phyloP scores from a whole-genome alignment of 139 green algal genomes.

The Dunaliella primolecta region DNA sequence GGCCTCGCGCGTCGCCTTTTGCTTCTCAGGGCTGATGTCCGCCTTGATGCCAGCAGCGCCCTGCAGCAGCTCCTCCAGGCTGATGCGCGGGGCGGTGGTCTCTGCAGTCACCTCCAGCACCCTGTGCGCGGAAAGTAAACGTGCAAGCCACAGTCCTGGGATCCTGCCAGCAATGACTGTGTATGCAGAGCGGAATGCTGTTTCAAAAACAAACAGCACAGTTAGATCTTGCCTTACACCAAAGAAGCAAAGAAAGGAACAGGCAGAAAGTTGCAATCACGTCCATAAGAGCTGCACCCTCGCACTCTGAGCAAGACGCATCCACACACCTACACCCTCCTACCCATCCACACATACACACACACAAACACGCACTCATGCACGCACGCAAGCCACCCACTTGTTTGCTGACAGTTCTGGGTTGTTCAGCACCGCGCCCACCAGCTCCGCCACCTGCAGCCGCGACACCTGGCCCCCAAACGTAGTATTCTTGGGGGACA shows the following conservation, averaged over 20 bases:
- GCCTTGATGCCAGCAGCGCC: constrained; percentile 3
- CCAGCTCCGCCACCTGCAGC: constrained; percentile 86
- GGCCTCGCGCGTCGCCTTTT: background rate
- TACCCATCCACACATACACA: too few relatives aligned
- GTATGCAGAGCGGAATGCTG: background rate
- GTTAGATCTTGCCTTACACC: too few relatives aligned
- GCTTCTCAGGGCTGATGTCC: constrained; percentile 20
- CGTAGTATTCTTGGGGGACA: constrained; percentile 60
- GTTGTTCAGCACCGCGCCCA: constrained; percentile 54
- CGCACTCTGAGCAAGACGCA: too few relatives aligned
- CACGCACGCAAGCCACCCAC: constrained; percentile 29
- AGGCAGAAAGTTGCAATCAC: too few relatives aligned
- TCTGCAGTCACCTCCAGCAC: constrained; percentile 83
- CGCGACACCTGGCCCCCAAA: constrained; percentile 85
- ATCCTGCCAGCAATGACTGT: background rate
- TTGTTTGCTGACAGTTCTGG: constrained; percentile 77
- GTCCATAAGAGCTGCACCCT: too few relatives aligned
- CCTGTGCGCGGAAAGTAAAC: too few relatives aligned
- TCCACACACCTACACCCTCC: too few relatives aligned
- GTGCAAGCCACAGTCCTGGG: background rate
- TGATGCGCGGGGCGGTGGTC: constrained; percentile 36
- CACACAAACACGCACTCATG: too few relatives aligned
- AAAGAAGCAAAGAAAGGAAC: too few relatives aligned
- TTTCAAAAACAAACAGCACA: too few relatives aligned
- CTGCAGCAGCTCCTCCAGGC: constrained; percentile 49